phyloP scores from a whole-genome alignment of 352 stramenopile genomes.

The Pelagophyceae sp. region DNA sequence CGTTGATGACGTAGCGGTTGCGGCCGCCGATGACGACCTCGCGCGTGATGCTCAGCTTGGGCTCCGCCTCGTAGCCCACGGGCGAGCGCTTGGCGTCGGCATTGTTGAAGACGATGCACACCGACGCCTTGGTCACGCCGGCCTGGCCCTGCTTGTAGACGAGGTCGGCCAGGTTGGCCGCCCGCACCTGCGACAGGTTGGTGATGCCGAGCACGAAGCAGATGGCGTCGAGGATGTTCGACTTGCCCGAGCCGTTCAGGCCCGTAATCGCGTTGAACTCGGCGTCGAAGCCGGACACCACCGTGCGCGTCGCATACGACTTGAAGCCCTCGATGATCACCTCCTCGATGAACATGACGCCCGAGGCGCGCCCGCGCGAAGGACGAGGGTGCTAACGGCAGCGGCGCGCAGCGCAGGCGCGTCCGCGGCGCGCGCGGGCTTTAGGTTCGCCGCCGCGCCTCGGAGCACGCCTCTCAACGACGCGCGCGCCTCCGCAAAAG shows the following conservation, averaged over 20 bases:
- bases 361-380: no score
- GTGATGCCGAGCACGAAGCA: conserved; percentile 99
- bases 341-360: conserved; percentile 99
- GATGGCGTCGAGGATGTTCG: conserved; percentile 98
- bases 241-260: conserved; percentile 98
- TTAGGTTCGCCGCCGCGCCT: no score
- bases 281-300: conserved; percentile 95
- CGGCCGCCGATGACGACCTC: conserved; percentile 95
- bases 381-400: no score
- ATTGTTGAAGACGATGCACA: conserved; percentile 99
- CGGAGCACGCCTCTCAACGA: no score
- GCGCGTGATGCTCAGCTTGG: conserved; percentile 95
- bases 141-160: conserved; percentile 99
- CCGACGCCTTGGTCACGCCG: conserved; percentile 94
- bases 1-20: conserved; percentile 99
- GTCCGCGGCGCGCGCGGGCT: no score
- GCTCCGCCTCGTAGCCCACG: conserved; percentile 88
- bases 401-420: no score
- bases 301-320: conserved; percentile 95
- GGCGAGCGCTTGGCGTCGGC: conserved; percentile 76
- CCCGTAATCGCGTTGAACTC: conserved; percentile 99
- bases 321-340: conserved; percentile 99
- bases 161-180: conserved; percentile 95
- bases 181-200: conserved; percentile 95
- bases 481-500: no score